A percentile compares a stretch with the other conserved stretches of the same genome.
Conservation (phyloP, 2,329 filamentous ascomycete genomes). For the Paecilomyces sp. region DNA sequence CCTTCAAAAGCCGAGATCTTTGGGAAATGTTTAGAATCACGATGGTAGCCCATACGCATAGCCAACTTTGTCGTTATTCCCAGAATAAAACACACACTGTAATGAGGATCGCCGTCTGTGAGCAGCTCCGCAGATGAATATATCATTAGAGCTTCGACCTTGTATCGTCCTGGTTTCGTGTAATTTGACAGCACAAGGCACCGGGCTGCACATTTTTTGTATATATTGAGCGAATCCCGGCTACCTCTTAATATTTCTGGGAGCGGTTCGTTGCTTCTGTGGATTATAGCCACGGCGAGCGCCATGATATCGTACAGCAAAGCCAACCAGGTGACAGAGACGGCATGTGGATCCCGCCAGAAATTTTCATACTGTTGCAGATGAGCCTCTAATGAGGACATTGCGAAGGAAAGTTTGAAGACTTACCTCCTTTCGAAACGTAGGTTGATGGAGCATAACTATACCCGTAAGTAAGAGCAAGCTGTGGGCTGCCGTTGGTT, state of each 20-base stretch:
- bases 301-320: conserved; percentile 22
- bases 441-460: conserved; percentile 24
- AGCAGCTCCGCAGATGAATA: conserved; percentile 24
- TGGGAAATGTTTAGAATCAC: conserved; percentile 47
- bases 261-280: conserved; percentile 16
- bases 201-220: conserved; percentile 39
- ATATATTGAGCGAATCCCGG: conserved; percentile 31
- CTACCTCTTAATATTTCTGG: conserved; percentile 11
- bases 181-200: conserved; percentile 28
- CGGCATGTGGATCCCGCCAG: conserved; percentile 18
- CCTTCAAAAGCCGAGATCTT: conserved; percentile 47
- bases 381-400: neutral
- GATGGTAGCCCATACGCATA: conserved; percentile 54
- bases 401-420: conserved; percentile 38
- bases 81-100: conserved; percentile 47
- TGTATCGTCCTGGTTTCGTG: conserved; percentile 22
- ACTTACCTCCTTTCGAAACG: conserved; percentile 23
- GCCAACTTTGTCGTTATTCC: conserved; percentile 49
- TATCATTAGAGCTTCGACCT: conserved; percentile 23
- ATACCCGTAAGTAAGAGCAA: conserved; percentile 31
- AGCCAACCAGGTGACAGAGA: conserved; percentile 24
- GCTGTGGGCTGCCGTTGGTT: conserved; percentile 37
- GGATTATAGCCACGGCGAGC: conserved; percentile 18
- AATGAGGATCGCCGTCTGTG: conserved; percentile 27
- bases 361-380: conserved; percentile 21